Evolutionary conservation across 495 filamentous ascomycete species (phyloP).

Genomic region (Thozetella sp.): DNA sequence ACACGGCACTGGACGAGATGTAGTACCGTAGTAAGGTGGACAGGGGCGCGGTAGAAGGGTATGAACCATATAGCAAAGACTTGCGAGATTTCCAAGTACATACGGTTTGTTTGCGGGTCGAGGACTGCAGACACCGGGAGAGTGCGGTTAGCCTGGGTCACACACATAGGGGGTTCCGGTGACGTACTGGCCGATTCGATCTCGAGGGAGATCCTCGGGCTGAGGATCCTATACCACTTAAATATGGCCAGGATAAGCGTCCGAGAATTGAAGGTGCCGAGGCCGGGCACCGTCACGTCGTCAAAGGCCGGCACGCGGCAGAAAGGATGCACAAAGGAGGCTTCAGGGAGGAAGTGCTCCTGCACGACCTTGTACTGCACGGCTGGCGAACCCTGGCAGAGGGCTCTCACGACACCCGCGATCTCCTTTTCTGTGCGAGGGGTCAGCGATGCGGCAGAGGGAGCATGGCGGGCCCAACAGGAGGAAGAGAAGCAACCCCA

Average conservation of each 20-base stretch:
- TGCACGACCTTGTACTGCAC: constrained; percentile 65
- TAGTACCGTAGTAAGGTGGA: constrained; percentile 74
- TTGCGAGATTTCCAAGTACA: constrained; percentile 74
- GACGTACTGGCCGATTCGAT: constrained; percentile 68
- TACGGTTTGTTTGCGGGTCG: constrained; percentile 60
- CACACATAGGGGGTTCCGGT: not conserved
- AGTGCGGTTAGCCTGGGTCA: constrained; percentile 1
- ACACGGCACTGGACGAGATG: constrained; percentile 45
- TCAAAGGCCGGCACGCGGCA: constrained; percentile 68
- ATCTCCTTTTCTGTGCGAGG: constrained; percentile 45
- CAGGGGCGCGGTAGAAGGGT: constrained; percentile 69
- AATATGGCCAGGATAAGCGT: constrained; percentile 68
- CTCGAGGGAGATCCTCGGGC: constrained; percentile 68
- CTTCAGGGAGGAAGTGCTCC: constrained; percentile 67
- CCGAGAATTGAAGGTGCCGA: constrained; percentile 55
- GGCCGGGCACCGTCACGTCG: constrained; percentile 35
- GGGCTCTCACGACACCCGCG: constrained; percentile 59
- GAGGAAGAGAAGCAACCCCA: not conserved
- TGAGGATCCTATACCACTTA: constrained; percentile 86
- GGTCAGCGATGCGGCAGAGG: constrained; percentile 21
- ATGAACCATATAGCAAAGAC: constrained; percentile 77
- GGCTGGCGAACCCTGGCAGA: constrained; percentile 65
- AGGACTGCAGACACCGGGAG: constrained; percentile 51
- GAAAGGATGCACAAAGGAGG: constrained; percentile 80
- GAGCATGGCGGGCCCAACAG: not conserved